These are phyloP conservation scores for Paracorniculantispora psalliotae DNA, from an alignment of 2,329 filamentous ascomycete genomes.

Conservation along the genomic window DNA sequence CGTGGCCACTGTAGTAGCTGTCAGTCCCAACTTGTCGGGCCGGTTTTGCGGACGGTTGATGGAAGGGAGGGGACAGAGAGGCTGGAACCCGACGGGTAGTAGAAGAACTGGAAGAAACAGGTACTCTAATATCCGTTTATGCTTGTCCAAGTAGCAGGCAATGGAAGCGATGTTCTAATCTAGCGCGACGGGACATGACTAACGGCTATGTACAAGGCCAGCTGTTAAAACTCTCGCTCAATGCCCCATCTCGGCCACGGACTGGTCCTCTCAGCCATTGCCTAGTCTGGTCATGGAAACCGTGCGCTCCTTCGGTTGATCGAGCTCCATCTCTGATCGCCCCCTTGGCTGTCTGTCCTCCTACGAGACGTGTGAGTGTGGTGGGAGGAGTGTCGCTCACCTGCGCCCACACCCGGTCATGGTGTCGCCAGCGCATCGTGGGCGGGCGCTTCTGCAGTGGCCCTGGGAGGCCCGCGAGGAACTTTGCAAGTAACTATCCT, in stretches of 20 bases:
- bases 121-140: no score
- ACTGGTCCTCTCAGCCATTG: slow-evolving; percentile 28
- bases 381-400: background rate
- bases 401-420: background rate
- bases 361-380: background rate
- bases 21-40: background rate
- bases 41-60: background rate
- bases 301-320: slow-evolving; percentile 29
- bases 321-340: slow-evolving; percentile 19
- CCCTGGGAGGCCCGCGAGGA: slow-evolving; percentile 1
- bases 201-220: background rate
- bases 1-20: background rate
- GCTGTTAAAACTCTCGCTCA: background rate
- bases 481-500: no score
- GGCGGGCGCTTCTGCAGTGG: slow-evolving; percentile 6
- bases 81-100: background rate
- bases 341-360: slow-evolving; percentile 8
- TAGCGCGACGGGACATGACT: background rate
- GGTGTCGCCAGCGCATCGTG: background rate
- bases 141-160: no score
- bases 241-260: background rate
- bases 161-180: background rate
- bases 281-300: slow-evolving; percentile 31
- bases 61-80: no score
- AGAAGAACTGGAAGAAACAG: no score